Base-by-base conservation (phyloP, 2,329 filamentous ascomycete species). In the Colletotrichum musicola region DNA sequence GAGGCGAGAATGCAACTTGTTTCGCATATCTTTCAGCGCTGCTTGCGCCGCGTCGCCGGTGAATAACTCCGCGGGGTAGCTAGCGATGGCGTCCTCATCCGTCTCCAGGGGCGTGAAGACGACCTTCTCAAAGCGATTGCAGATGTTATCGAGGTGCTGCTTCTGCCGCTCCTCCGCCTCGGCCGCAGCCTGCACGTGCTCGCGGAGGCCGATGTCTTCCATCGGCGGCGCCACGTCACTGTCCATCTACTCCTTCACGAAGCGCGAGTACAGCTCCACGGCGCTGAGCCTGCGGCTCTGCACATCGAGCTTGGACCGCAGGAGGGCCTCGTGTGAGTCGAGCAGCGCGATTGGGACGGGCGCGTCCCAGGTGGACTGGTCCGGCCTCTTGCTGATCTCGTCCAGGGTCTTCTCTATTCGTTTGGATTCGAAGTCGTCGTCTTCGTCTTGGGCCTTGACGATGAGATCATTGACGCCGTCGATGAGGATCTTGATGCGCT, bases 201-300 rank as follows among this genome's bases (percentile, higher is more conserved):
- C 27, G 27, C 6, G 7, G 27, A 30, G 1, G 27, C 27, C 27
- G 27, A 30, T 5, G 27, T 30, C 27, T 5, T 73, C 64, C 1
- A 66, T 42, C 7, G 66, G 27, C 71, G 76, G 68, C 2, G 76
- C 76, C 0, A 75, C 72, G 1, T 78, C 79, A 0, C 84, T 75
- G 1, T 78, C 79, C 1, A 85, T 75, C 83, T 82, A 85, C 69
- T 85, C 83, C 0, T 79, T 84, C n/a, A 84, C 82, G 4, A 85
- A 77, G 55, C 82, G 76, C 3, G 80, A 82, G 50, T 84, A 85
- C 2, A 85, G 75, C 9, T 80, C 79, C 0, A 83, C 82, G 53
- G 82, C 84, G 59, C 80, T 73, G 62, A 81, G 83, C 69, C 80
- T 82, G 16, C 80, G 77, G 6, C 81, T 81, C 59, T 83, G 80